These are phyloP conservation scores for Acacia acuminata DNA, from an alignment of 306 rosid species.

Conservation along the genomic window DNA sequence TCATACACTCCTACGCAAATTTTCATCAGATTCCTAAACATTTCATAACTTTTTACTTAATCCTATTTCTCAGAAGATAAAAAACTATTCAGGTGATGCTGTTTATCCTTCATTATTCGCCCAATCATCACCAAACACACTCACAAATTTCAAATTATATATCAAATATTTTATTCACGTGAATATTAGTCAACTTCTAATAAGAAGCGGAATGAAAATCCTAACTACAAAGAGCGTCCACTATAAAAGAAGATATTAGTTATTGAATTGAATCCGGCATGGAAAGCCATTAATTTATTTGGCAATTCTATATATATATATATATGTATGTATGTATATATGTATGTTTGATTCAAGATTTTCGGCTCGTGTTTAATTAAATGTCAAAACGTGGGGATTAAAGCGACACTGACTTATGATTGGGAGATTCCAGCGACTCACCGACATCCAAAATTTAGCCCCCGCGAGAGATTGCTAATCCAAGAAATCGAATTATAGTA, in stretches of 20 bases:
- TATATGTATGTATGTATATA: no score
- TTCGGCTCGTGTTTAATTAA: neutral
- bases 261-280: neutral
- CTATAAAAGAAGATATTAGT: neutral
- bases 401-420: neutral
- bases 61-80: neutral
- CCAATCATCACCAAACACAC: neutral
- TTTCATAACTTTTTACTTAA: neutral
- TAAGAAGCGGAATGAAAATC: no score
- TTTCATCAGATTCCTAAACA: constrained; percentile 1
- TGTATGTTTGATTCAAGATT: no score
- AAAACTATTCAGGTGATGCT: neutral
- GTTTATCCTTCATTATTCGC: neutral
- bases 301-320: neutral
- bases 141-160: neutral
- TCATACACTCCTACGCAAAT: neutral
- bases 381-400: neutral
- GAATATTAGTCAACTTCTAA: neutral
- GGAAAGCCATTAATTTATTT: neutral
- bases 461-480: neutral
- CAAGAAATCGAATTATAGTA: neutral
- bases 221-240: no score
- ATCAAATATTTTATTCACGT: neutral
- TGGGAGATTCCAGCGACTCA: neutral
- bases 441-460: neutral